Evolutionary conservation across 192 early-diverging fungal species (phyloP), one percentile per base, ranked within the genome.

Genomic region (Backusella mclennaniae): DNA sequence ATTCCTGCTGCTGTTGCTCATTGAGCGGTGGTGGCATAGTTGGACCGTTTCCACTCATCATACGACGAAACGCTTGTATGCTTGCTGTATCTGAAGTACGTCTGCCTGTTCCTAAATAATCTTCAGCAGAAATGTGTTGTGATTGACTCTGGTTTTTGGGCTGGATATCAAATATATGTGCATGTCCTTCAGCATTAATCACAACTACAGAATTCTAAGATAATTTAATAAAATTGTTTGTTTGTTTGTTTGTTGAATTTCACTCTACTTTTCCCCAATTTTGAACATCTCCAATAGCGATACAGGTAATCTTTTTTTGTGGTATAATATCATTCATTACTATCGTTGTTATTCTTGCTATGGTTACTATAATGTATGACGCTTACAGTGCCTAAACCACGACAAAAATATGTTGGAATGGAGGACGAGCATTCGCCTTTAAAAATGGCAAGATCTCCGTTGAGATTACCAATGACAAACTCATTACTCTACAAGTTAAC

Each of bases 391-490:
- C 88, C 88, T 29, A 89, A 79, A 39, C 83, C 84, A 67, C 78
- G 82, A 67, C 86, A 87, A 35, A 82, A 82, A 33, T 83, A 69
- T 33, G 83, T 79, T 38, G 88, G 86, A 15, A 77, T 29, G 3
- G 86, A 86, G 15, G 79, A 67, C 1, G 74, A 66, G 39, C 86
- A 79, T 9, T 85, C 84, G 35, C 87, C 87, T 80, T 89, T 89
- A 46, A 87, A 89, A 17, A 89, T 83, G 66, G 85, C 84, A 0
- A 89, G 77, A 52, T 87, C 87, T 21, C 88, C 88, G 42, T 85
- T 84, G 46, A 89, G 66, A 73, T 89, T 89, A 29, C 88, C 88
- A 69, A 89, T 86, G 7, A 89, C 87, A 82, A 89, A 89, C 78
- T 87, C 87, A 76, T 87, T 87, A 44, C 86, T 87, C 86, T 89